Base-by-base conservation (phyloP, 805 yeast species). In the Yamadazyma kitorensis region DNA sequence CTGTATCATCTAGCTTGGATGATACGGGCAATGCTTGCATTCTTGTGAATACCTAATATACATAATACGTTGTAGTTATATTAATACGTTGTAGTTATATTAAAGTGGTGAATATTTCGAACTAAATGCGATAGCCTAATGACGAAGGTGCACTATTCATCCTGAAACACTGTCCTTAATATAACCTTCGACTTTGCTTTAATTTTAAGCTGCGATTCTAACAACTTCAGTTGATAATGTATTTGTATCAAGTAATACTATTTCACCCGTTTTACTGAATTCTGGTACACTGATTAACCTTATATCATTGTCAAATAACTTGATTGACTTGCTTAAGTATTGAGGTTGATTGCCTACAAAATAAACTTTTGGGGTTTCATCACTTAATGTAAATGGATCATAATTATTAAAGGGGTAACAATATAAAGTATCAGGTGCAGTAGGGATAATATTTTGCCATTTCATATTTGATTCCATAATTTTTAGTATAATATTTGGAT, bases 341-440 rank as follows among this genome's bases (percentile, higher is more conserved):
- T 56, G 52, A 0, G 81, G 76, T 55, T 87, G 96, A 52, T 89
- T 91, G 0, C 96, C 98, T 3, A 77, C 86, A 47, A 86, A 78
- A 51, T 84, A 87, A 3, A 89, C 82, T 53, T 87, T 89, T 1
- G 98, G 98, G 12, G 85, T 76, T 49, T 85, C 86, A 7, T 63
- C 63, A 7, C 31, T 41, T n/a, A 93, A 62, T 2, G 80, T 66
- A 55, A 91, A 87, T 3, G 98, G 98, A 56, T 93, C 98, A 2
- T 53, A 49, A 17, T 78, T 76, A 8, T 73, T 72, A 49, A 71
- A 89, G 1, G 98, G 97, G 48, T 86, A 88, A 45, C 95, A 80
- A 72, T 89, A 83, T 27, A 93, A 61, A 0, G 98, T 93, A 51
- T 93, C 98, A 0, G 98, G 98, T 1, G 96, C 95, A 0, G 97